phyloP scores from a whole-genome alignment of 164 flowering plant genomes.

The Cinnamomum chago region DNA sequence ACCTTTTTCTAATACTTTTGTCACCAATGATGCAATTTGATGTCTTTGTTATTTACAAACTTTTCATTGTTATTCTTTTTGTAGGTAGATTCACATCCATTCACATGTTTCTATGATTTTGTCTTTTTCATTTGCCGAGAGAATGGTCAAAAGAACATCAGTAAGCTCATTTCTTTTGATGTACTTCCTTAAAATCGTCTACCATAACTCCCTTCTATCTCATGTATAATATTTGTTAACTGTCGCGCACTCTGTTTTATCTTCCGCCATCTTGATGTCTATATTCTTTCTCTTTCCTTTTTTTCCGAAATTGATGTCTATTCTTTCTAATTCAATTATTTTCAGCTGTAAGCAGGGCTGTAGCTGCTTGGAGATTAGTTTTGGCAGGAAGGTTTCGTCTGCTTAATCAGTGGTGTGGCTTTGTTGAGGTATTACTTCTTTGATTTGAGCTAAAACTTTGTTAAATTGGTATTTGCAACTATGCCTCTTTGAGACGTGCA shows the following conservation, averaged over 20 bases:
- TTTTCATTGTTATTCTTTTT: conserved; percentile 14
- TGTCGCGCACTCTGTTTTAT: background rate
- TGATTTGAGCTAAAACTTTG: background rate
- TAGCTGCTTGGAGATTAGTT: conserved; percentile 78
- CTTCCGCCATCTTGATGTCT: too few species aligned
- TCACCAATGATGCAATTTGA: background rate
- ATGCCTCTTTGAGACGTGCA: background rate
- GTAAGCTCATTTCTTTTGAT: conserved; percentile 40
- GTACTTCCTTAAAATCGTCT: background rate
- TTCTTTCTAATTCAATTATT: conserved; percentile 8
- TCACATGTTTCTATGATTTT: conserved; percentile 81
- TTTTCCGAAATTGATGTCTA: background rate
- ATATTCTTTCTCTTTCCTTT: too few species aligned
- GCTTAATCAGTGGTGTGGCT: conserved; percentile 86
- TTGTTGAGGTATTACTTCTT: conserved; percentile 68
- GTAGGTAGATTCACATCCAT: conserved; percentile 69
- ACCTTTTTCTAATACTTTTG: background rate
- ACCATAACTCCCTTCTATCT: background rate
- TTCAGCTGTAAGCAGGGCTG: conserved; percentile 77
- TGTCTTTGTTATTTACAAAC: conserved; percentile 1
- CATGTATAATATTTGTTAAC: background rate
- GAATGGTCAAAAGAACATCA: conserved; percentile 82
- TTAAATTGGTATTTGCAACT: background rate
- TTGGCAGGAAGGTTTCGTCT: conserved; percentile 84
- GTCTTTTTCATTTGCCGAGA: conserved; percentile 91